A percentile compares a stretch with the other conserved stretches of the same genome.
These are phyloP conservation scores for Metarhizium brunneum DNA, from an alignment of 2,329 filamentous ascomycete genomes.

Conservation along the genomic window DNA sequence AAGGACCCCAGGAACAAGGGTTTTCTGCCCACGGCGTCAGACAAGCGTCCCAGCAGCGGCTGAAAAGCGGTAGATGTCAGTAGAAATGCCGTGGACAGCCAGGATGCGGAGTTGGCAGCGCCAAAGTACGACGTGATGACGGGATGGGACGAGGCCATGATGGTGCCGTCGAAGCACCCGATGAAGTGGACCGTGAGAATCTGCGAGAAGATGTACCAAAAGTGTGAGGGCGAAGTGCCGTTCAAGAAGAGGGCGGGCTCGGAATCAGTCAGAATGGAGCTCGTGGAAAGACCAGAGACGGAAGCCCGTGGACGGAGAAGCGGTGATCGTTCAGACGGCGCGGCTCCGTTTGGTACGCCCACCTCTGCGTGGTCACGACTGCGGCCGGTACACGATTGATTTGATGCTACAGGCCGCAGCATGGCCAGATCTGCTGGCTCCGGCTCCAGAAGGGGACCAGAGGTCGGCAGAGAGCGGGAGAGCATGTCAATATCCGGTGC, in stretches of 20 bases:
- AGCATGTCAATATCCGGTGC: conserved; percentile 15
- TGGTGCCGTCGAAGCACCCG: conserved; percentile 62
- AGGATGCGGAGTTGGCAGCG: conserved; percentile 69
- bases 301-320: conserved; percentile 10
- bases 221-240: conserved; percentile 37
- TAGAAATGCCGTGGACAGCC: conserved; percentile 72
- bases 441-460: conserved; percentile 30
- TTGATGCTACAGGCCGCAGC: conserved; percentile 19
- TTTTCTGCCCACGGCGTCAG: conserved; percentile 64
- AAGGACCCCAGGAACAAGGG: conserved; percentile 55
- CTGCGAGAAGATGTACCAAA: conserved; percentile 54
- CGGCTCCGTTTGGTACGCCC: not conserved
- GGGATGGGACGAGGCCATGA: conserved; percentile 75
- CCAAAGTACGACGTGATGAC: conserved; percentile 75
- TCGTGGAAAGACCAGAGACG: conserved; percentile 6
- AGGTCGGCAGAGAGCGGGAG: conserved; percentile 29
- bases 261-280: not conserved
- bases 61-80: conserved; percentile 70
- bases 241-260: conserved; percentile 29
- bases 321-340: conserved; percentile 15
- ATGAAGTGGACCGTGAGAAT: conserved; percentile 51
- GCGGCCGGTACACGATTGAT: not conserved
- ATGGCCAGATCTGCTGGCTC: conserved; percentile 31
- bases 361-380: not conserved
- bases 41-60: conserved; percentile 64